Percentiles rank a stretch among this genome's conserved stretches.
Conservation (phyloP, 768 basidiomycete species). For the Psilocybe sp. region DNA sequence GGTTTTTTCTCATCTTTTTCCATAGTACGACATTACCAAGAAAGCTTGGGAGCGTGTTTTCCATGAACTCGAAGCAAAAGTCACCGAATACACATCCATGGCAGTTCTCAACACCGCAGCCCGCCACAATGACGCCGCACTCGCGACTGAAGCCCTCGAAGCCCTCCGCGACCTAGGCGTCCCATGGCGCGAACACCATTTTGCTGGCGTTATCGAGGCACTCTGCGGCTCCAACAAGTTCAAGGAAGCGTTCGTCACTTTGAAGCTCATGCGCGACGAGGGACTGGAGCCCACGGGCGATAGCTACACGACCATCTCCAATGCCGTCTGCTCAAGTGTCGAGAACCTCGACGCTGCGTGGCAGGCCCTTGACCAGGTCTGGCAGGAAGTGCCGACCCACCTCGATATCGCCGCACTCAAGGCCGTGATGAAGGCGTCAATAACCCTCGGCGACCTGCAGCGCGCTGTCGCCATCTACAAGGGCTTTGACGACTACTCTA, state of each 20-base stretch:
- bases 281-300: conserved; percentile 44
- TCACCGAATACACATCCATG: conserved; percentile 74
- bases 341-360: conserved; percentile 65
- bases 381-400: conserved; percentile 33
- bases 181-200: conserved; percentile 66
- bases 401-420: conserved; percentile 65
- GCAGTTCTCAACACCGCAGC: conserved; percentile 72
- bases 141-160: conserved; percentile 65
- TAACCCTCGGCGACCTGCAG: conserved; percentile 62
- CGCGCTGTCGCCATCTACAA: conserved; percentile 80
- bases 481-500: conserved; percentile 49
- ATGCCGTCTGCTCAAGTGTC: conserved; percentile 41
- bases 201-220: conserved; percentile 75
- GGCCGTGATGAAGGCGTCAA: conserved; percentile 61
- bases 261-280: conserved; percentile 57
- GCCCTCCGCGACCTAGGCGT: conserved; percentile 48
- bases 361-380: conserved; percentile 59
- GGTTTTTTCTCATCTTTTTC: not conserved
- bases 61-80: conserved; percentile 46
- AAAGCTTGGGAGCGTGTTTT: conserved; percentile 62
- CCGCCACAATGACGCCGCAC: conserved; percentile 65
- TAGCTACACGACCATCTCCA: conserved; percentile 54
- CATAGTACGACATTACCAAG: conserved; percentile 64
- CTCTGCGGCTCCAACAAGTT: conserved; percentile 56
- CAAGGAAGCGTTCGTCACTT: conserved; percentile 58